Percentiles rank a stretch among this genome's conserved stretches.
These are phyloP conservation scores for Chenopodium quinoa DNA, from an alignment of 148 eudicot species.

Conservation along the genomic window DNA sequence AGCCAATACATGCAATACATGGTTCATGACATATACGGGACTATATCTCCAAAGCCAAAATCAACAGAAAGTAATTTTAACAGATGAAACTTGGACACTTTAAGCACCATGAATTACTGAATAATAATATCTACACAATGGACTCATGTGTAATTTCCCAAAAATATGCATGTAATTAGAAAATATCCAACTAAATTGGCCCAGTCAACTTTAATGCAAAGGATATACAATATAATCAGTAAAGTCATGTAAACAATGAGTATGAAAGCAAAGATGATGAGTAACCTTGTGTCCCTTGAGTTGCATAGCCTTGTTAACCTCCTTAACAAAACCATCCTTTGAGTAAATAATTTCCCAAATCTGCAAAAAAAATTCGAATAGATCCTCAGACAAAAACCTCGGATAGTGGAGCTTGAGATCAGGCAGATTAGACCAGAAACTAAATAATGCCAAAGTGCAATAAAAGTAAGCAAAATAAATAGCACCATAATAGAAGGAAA, in stretches of 20 bases:
- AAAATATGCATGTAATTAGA: background rate
- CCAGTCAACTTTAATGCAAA: background rate
- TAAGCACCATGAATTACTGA: slow-evolving; percentile 5
- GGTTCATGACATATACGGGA: background rate
- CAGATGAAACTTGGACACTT: background rate
- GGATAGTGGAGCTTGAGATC: background rate
- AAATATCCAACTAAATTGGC: background rate
- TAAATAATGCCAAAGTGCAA: background rate
- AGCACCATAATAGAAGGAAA: background rate
- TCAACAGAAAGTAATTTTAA: background rate
- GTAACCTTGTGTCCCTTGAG: slow-evolving; percentile 97
- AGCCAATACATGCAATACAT: background rate
- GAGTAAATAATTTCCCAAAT: slow-evolving; percentile 91
- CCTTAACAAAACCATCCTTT: slow-evolving; percentile 90
- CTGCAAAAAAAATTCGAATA: slow-evolving; percentile 36
- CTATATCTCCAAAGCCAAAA: no score
- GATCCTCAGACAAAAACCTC: slow-evolving; percentile 5
- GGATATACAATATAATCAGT: background rate
- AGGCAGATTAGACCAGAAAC: background rate
- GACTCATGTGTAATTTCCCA: background rate
- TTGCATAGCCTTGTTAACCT: slow-evolving; percentile 86
- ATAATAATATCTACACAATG: background rate
- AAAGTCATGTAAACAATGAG: background rate
- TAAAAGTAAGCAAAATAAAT: background rate
- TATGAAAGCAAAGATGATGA: slow-evolving; percentile 3